These are phyloP conservation scores for Xylaria telfairii DNA, from an alignment of 495 filamentous ascomycete species.

Conservation along the genomic window DNA sequence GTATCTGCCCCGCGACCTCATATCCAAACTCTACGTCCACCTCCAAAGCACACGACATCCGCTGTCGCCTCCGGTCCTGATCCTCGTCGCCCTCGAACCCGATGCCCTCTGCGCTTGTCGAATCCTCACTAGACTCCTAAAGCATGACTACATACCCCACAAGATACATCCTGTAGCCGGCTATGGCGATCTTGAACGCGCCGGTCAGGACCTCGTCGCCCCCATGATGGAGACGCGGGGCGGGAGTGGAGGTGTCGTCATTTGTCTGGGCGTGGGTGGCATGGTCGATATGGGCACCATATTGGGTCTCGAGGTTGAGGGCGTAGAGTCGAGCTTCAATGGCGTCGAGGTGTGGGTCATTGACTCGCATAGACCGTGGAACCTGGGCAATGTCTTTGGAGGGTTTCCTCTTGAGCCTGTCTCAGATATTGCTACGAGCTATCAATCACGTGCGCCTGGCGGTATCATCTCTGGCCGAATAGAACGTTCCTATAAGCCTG, in stretches of 20 bases:
- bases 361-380: conserved; percentile 92
- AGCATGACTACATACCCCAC: conserved; percentile 97
- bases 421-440: conserved; percentile 52
- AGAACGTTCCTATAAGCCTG: conserved; percentile 70
- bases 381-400: conserved; percentile 90
- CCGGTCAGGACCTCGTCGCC: conserved; percentile 74
- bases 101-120: conserved; percentile 95
- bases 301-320: conserved; percentile 68
- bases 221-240: conserved; percentile 84
- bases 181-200: conserved; percentile 85
- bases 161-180: conserved; percentile 95
- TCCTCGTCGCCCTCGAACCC: conserved; percentile 91
- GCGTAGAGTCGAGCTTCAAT: conserved; percentile 62
- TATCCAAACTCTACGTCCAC: conserved; percentile 88
- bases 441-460: conserved; percentile 53
- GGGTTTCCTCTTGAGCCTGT: conserved; percentile 62
- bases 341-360: conserved; percentile 94
- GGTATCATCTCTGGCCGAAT: conserved; percentile 71
- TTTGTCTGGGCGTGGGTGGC: conserved; percentile 92
- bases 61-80: conserved; percentile 85
- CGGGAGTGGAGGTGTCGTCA: conserved; percentile 82
- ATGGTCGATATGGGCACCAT: conserved; percentile 82
- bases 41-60: conserved; percentile 81
- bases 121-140: conserved; percentile 87
- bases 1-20: conserved; percentile 91